Evolutionary conservation across 306 rosid species (phyloP), one percentile per base, ranked within the genome.

Genomic region (Senna tora): DNA sequence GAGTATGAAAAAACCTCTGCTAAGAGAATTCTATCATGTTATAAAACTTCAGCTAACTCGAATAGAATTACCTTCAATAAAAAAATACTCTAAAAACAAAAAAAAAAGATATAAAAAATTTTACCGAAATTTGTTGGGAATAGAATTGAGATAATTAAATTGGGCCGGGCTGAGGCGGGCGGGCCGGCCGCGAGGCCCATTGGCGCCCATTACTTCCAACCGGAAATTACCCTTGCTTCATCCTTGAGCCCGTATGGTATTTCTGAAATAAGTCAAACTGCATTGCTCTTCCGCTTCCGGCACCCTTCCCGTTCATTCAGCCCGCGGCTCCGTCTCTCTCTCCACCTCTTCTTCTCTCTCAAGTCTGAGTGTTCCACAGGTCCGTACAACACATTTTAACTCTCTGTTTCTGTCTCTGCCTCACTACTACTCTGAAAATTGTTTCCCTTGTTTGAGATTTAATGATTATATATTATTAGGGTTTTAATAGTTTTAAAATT

Each of bases 401-500:
- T n/a, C n/a, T 25, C 30, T 25, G 30, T 25, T 3, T 25, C 34
- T 7, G 9, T 61, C 65, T 16, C 43, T 14, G 20, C 8, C 13
- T 6, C 13, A 9, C 13, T 57, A 11, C 15, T 32, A 6, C 41
- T 57, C 22, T 49, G 19, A 10, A 62, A 25, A 59, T 50, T 66
- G 13, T 53, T 67, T 20, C 36, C 16, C 51, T 21, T 5, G 4
- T 28, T 45, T 64, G n/a, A 7, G 12, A 49, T 59, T 52, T 50
- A 38, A 17, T 2, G 19, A 20, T 30, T 38, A 14, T 13, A 41
- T 6, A 25, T 17, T 65, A 43, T n/a, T 42, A 78, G 80, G 75
- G 72, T 70, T 82, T 71, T 65, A 16, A 45, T 38, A 1, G 22
- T 55, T 11, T 25, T 34, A 59, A 33, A 32, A 16, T 59, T 59